Percentiles rank a stretch among this genome's conserved stretches.
Evolutionary conservation across 208 protist genomes (phyloP).

Genomic region (Strigomonas galati): DNA sequence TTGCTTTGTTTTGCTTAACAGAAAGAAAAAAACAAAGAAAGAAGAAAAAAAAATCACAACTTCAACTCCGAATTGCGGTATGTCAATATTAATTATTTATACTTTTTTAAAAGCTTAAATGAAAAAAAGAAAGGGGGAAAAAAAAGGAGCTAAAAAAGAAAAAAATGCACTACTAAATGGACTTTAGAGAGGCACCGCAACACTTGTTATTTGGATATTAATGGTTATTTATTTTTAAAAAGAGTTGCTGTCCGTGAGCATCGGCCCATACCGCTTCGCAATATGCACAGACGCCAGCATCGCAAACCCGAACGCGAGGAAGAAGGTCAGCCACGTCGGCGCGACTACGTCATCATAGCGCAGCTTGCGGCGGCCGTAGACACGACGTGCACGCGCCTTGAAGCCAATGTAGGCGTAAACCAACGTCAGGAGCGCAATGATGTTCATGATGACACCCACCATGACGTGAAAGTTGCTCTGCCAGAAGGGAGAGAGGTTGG

Average conservation of each 20-base stretch:
- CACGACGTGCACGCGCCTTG: slow-evolving; percentile 66
- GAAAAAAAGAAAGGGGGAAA: neutral
- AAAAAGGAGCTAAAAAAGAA: neutral
- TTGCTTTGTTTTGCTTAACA: slow-evolving; percentile 6
- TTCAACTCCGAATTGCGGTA: neutral
- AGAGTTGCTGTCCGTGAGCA: slow-evolving; percentile 68
- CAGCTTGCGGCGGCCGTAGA: slow-evolving; percentile 84
- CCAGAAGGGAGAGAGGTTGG: slow-evolving; percentile 49
- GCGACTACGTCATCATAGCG: slow-evolving; percentile 74
- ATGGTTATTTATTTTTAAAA: slow-evolving; percentile 31
- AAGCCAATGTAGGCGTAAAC: slow-evolving; percentile 73
- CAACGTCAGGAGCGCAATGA: slow-evolving; percentile 49
- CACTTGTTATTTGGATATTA: neutral
- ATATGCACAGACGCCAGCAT: slow-evolving; percentile 50
- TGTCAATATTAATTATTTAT: neutral
- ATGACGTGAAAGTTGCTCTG: slow-evolving; percentile 65
- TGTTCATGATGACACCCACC: slow-evolving; percentile 50
- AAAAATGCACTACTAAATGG: neutral
- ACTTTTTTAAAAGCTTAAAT: neutral
- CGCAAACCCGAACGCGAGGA: slow-evolving; percentile 45
- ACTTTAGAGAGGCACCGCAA: neutral
- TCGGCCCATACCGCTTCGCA: slow-evolving; percentile 74
- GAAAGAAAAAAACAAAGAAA: slow-evolving; percentile 6
- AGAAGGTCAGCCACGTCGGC: slow-evolving; percentile 62
- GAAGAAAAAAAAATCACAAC: neutral